Base-by-base conservation (phyloP, 192 early-diverging fungal genomes). In the Backusella psychrophila region DNA sequence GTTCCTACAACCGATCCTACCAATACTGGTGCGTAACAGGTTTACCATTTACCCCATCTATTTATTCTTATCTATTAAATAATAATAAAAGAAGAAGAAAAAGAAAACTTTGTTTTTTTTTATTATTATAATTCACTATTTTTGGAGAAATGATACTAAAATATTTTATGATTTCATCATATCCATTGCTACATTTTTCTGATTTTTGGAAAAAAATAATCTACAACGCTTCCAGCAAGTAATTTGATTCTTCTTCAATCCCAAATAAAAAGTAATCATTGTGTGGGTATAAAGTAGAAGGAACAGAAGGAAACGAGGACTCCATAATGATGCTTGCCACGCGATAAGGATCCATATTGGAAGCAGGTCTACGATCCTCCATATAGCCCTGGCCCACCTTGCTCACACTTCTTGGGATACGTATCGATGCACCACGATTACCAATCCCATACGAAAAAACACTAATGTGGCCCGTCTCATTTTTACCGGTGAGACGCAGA, bases 341-440 rank as follows among this genome's bases (percentile, higher is more conserved):
- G 42, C 75, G 83, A 46, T 88, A 88, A 33, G 87, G 87, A 75
- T 88, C 85, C 63, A 88, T 86, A 78, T 88, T 88, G 52, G 85
- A 87, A 15, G 87, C 87, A 9, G 87, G 87, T 17, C 87, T 71
- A 46, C 87, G 77, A 71, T 88, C 87, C 75, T 88, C 87, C 74
- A 88, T 72, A 63, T 88, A 88, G 8, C 87, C 87, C 49, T 83
- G 83, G 11, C 87, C 87, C 46, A 75, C 59, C 29, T 79, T 76
- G 38, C 79, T 78, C 12, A 88, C 87, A 31, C 83, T 85, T 67
- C 87, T 77, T 8, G 87, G 87, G 68, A 88, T 88, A 56, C 87
- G 82, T 72, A 88, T 88, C n/a, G 87, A 88, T 4, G 87, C 84
- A 31, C 87, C 87, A 46, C 87, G 85, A 73, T 88, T 83, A 3